Base-by-base conservation (phyloP, 331 rosid species). In the Rhamnella rubrinervis region DNA sequence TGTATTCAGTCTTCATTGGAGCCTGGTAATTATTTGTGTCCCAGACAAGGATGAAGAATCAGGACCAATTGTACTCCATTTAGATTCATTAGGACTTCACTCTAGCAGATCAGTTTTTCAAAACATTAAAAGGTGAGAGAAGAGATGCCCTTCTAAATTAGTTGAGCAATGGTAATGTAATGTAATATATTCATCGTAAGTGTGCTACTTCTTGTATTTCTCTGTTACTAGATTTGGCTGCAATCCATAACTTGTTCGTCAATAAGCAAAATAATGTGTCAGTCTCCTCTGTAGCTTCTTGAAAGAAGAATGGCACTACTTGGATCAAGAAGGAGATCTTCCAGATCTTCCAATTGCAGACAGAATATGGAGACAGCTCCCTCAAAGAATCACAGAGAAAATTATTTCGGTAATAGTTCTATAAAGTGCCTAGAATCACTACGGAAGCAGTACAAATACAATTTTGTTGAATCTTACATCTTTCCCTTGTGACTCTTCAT, bases 81-180 rank as follows among this genome's bases (percentile, higher is more conserved):
- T 95, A 80, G 99, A 95, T 72, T 95, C 99, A 23, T 73, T 95
- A 71, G 85, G 87, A 83, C 85, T 90, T 82, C 99, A 95, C 87
- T 86, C 82, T 40, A 92, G 95, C 82, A 63, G 44, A 83, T 76
- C 87, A 18, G 76, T 95, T 79, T 91, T 95, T 81, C 81, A 76
- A 59, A 87, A 89, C 65, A 80, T 91, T 73, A 91, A 60, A 83
- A 83, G 96, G 97, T 91, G 72, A 83, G 72, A 83, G 95, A 59
- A 65, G 41, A n/a, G 18, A 75, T 61, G 55, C 55, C 19, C 66
- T 72, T 73, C 31, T 61, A 12, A 55, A 55, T 63, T 53, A 38
- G 5, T 74, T 25, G 35, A 55, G 23, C 21, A 47, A 65, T 49
- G 52, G 14, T 44, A 44, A 44, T 44, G 15, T 38, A 41, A 18